Evolutionary conservation across 352 stramenopile genomes (phyloP).

Genomic region (Phytophthora sp.): DNA sequence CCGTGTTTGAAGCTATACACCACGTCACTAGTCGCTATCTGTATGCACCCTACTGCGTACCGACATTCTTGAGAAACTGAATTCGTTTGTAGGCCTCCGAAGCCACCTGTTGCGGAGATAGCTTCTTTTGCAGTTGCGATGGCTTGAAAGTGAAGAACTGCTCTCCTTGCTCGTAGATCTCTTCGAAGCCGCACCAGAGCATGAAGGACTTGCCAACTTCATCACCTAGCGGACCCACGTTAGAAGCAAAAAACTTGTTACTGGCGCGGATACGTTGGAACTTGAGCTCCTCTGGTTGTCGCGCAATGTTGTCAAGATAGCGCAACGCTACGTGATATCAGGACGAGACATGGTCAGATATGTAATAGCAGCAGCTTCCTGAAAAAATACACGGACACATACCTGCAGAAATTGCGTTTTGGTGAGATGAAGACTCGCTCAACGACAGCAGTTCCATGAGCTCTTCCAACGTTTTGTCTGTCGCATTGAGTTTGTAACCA

Average conservation of each 20-base stretch:
- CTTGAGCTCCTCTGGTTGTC: slow-evolving; percentile 57
- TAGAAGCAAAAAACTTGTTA: slow-evolving; percentile 77
- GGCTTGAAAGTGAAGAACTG: slow-evolving; percentile 52
- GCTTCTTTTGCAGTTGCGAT: slow-evolving; percentile 3
- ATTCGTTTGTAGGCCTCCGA: slow-evolving; percentile 41
- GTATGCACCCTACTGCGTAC: slow-evolving; percentile 21
- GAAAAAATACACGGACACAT: slow-evolving; percentile 6
- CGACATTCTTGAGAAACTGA: slow-evolving; percentile 42
- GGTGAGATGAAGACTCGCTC: slow-evolving; percentile 15
- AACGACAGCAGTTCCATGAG: slow-evolving; percentile 29
- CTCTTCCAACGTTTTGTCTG: slow-evolving; percentile 34
- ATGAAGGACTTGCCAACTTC: slow-evolving; percentile 34
- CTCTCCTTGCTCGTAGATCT: slow-evolving; percentile 31
- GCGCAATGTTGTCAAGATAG: slow-evolving; percentile 75
- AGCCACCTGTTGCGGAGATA: slow-evolving; percentile 13
- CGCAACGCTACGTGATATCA: slow-evolving; percentile 41
- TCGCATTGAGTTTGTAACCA: slow-evolving; percentile 1
- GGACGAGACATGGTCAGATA: slow-evolving; percentile 8
- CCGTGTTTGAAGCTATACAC: neutral
- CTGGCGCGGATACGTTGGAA: slow-evolving; percentile 75
- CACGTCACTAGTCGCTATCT: slow-evolving; percentile 17
- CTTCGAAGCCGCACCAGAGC: slow-evolving; percentile 66
- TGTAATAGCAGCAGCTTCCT: neutral
- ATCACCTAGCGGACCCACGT: slow-evolving; percentile 41
- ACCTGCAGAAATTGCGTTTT: slow-evolving; percentile 48